Conservation (phyloP, 345 rosid species). For the Murraya paniculata region DNA sequence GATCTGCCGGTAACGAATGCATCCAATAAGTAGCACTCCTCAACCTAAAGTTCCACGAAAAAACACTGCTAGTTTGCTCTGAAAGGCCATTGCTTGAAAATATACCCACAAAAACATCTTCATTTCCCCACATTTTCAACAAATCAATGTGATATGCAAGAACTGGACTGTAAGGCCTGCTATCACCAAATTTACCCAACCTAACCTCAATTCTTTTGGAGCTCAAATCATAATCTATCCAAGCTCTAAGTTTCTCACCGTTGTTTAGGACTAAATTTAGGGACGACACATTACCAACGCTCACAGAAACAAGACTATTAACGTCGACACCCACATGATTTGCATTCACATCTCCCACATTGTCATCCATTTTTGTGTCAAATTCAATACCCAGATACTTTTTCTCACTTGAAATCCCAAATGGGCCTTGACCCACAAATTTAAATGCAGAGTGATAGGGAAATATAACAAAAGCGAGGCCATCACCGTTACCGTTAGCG, state of each 20-base stretch:
- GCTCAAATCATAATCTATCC: conserved; percentile 54
- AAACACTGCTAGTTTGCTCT: conserved; percentile 27
- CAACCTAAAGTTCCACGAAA: conserved; percentile 49
- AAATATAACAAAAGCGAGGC: conserved; percentile 42
- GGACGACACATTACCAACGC: conserved; percentile 29
- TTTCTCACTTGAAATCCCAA: conserved; percentile 24
- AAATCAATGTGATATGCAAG: conserved; percentile 33
- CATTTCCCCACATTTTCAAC: conserved; percentile 37
- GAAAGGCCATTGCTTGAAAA: conserved; percentile 31
- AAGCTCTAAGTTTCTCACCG: conserved; percentile 45
- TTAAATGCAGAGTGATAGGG: conserved; percentile 27
- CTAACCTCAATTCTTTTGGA: conserved; percentile 47
- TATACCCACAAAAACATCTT: conserved; percentile 38
- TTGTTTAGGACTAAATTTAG: conserved; percentile 25
- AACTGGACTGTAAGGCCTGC: conserved; percentile 40
- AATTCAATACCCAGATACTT: conserved; percentile 42
- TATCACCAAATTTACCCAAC: conserved; percentile 34
- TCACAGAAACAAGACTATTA: conserved; percentile 28
- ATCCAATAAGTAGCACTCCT: conserved; percentile 28
- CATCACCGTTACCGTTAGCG: conserved; percentile 28
- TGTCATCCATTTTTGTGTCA: conserved; percentile 29
- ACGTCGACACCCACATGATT: conserved; percentile 32
- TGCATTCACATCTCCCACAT: conserved; percentile 34
- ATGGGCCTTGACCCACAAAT: conserved; percentile 29
- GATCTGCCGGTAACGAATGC: conserved; percentile 56